Evolutionary conservation across 495 filamentous ascomycete species (phyloP).

Genomic region (Hyphodiscus hymeniophilus): DNA sequence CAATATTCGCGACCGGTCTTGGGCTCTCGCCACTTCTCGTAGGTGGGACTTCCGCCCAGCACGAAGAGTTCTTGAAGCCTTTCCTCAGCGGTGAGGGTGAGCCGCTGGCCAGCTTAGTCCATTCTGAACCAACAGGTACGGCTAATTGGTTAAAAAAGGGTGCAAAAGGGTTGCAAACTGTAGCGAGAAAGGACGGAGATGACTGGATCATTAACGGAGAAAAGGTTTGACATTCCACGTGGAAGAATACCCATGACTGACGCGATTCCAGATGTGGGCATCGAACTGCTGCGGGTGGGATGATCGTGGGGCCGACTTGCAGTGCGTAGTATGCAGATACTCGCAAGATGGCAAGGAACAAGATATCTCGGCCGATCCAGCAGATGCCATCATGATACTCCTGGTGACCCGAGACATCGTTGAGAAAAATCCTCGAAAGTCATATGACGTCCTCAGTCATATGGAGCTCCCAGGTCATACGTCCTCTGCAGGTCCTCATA

Average conservation of each 20-base stretch:
- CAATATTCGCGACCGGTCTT: conserved; percentile 43
- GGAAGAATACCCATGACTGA: background rate
- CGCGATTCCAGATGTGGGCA: conserved; percentile 37
- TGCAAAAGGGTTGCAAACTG: conserved; percentile 37
- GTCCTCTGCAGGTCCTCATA: conserved; percentile 37
- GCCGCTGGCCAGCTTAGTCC: conserved; percentile 42
- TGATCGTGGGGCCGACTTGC: conserved; percentile 39
- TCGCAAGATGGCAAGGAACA: conserved; percentile 21
- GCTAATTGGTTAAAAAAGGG: conserved; percentile 46
- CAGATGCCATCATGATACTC: conserved; percentile 37
- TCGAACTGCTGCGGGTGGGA: conserved; percentile 49
- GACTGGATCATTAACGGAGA: conserved; percentile 49
- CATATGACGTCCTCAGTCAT: conserved; percentile 36
- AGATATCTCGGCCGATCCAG: conserved; percentile 23
- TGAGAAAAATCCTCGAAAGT: conserved; percentile 27
- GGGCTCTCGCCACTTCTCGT: conserved; percentile 42
- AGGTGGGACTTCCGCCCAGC: conserved; percentile 29
- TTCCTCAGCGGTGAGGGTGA: conserved; percentile 37
- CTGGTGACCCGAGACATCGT: conserved; percentile 38
- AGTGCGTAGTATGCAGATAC: conserved; percentile 44
- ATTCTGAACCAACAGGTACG: conserved; percentile 41
- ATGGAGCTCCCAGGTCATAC: conserved; percentile 35
- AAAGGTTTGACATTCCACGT: conserved; percentile 28
- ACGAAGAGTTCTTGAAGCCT: conserved; percentile 37
- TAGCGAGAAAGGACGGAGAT: conserved; percentile 39